These are phyloP conservation scores for Hypomontagnella submonticulosa DNA, from an alignment of 495 filamentous ascomycete species.

Conservation along the genomic window DNA sequence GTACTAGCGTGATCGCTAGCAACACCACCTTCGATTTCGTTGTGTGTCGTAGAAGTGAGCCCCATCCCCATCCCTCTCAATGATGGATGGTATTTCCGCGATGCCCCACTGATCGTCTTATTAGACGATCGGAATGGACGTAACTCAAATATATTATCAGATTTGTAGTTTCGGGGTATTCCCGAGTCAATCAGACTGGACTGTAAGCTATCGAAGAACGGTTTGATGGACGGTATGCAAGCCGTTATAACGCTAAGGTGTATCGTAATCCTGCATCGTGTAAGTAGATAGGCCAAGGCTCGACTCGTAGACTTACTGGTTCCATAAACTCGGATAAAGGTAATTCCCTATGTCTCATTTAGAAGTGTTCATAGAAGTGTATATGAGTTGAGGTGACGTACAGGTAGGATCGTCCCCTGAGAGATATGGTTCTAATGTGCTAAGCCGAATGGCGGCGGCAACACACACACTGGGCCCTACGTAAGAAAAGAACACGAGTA, in stretches of 20 bases:
- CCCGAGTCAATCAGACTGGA: constrained; percentile 30
- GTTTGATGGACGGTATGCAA: constrained; percentile 23
- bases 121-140: background rate
- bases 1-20: constrained; percentile 9
- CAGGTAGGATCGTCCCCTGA: constrained; percentile 3
- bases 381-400: background rate
- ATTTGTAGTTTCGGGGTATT: constrained; percentile 17
- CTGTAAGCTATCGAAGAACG: constrained; percentile 21
- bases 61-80: constrained; percentile 9
- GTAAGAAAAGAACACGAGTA: background rate
- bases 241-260: constrained; percentile 26
- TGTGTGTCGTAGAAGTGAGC: constrained; percentile 4
- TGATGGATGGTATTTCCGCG: constrained; percentile 3
- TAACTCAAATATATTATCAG: constrained; percentile 3
- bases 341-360: constrained; percentile 2
- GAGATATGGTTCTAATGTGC: constrained; percentile 9
- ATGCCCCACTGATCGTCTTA: background rate
- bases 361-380: background rate
- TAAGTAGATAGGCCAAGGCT: background rate
- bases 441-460: background rate
- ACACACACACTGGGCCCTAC: constrained; percentile 2
- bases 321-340: constrained; percentile 13
- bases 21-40: constrained; percentile 14
- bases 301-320: constrained; percentile 1
- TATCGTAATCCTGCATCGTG: constrained; percentile 7